Evolutionary conservation across 2,329 filamentous ascomycete species (phyloP), one percentile per base, ranked within the genome.

Genomic region (Sphaceloma murrayae): DNA sequence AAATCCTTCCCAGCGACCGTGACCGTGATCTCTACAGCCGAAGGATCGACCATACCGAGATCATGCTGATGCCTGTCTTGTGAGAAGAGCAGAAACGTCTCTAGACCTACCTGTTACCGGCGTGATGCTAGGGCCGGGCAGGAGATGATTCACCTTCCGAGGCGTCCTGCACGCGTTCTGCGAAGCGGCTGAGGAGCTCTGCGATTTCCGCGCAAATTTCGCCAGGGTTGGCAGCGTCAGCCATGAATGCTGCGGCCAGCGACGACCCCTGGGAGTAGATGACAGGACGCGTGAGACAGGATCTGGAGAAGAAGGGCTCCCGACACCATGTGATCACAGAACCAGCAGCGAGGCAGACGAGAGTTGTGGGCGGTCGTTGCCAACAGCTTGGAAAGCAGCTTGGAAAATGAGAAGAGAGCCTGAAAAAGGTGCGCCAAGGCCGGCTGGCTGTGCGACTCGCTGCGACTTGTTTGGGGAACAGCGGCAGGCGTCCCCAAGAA

Each of bases 51-150:
- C 63, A 95, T 91, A 57, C 89, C 91, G 7, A 96, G 78, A 54
- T 87, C 80, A 45, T 78, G 76, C 9, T 82, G 82, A 0, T 82
- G 78, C 18, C 85, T 75, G 13, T 77, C 66, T 58, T 82, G 78
- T 32, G 85, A 81, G 68, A 94, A 95, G 45, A 95, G 72, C 27
- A 88, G 66, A 58, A 94, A 95, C 3, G 85, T 85, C 67, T 96
- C 89, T 94, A 59, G 45, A 46, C 49, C 40, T 47, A 48, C 49
- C 45, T 13, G 47, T 51, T 46, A 51, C 44, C 33, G 49, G 21
- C 17, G 29, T 39, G 48, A 31, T 40, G 21, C 31, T 17, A 17
- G 27, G 44, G 27, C 30, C 22, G 24, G 42, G 21, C 24, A 32
- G 31, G n/a, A 14, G 44, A 19, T 19, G 29, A 36, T 33, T 45